Percentiles rank a stretch among this genome's conserved stretches.
Conservation (phyloP, 371 early-diverging fungal species). For the Fennellomyces sp. region DNA sequence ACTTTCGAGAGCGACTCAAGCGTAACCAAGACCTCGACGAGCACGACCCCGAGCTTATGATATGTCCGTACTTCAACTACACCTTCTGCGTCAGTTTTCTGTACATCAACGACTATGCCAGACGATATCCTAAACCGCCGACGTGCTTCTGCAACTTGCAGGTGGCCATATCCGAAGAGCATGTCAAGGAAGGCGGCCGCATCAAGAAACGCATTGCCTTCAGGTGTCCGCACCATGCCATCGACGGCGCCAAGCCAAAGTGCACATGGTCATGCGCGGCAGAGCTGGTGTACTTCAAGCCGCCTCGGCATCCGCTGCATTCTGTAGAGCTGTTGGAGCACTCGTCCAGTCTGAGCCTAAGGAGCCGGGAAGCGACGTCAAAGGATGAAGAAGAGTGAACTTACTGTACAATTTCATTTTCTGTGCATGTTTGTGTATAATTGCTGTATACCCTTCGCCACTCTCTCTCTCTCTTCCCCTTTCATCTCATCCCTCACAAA, state of each 20-base stretch:
- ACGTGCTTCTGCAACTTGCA: constrained; percentile 21
- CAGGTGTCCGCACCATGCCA: constrained; percentile 26
- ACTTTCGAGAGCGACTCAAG: constrained; percentile 15
- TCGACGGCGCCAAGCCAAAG: constrained; percentile 26
- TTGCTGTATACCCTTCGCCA: too few relatives aligned
- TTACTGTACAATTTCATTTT: too few relatives aligned
- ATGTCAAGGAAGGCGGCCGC: neutral
- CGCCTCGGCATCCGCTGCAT: neutral
- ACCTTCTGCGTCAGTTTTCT: constrained; percentile 47
- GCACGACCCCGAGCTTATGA: constrained; percentile 32
- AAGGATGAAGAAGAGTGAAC: too few relatives aligned
- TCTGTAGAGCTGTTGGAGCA: neutral
- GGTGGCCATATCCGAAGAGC: constrained; percentile 8
- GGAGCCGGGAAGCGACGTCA: too few relatives aligned
- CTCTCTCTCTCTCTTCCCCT: too few relatives aligned
- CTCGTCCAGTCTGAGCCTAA: too few relatives aligned
- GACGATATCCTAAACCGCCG: constrained; percentile 6
- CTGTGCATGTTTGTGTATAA: too few relatives aligned
- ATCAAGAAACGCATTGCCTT: constrained; percentile 14
- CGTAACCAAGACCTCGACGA: constrained; percentile 12
- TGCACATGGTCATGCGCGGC: constrained; percentile 36
- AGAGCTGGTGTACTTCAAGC: constrained; percentile 27
- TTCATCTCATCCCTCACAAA: too few relatives aligned
- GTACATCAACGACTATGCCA: constrained; percentile 20
- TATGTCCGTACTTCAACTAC: constrained; percentile 48